Evolutionary conservation across 2,329 filamentous ascomycete genomes (phyloP).

Genomic region (Epichloe brachyelytri): DNA sequence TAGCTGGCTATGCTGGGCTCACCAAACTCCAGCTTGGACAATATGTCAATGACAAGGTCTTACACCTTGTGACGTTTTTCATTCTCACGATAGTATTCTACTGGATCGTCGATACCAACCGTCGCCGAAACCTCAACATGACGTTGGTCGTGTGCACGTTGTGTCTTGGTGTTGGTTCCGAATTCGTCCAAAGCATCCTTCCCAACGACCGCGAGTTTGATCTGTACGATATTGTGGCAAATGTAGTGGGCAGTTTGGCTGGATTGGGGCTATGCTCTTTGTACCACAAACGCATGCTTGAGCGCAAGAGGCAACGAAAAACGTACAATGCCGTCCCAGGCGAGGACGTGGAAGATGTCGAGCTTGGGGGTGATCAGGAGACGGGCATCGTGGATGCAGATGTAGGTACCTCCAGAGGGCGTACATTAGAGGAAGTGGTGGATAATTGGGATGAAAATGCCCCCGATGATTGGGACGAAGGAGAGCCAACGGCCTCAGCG

Average conservation of each 20-base stretch:
- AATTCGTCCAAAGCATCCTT: conserved; percentile 62
- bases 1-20: conserved; percentile 70
- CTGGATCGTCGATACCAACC: conserved; percentile 88
- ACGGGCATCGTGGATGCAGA: conserved; percentile 41
- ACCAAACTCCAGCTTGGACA: conserved; percentile 44
- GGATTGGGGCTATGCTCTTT: conserved; percentile 66
- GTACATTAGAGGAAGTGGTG: conserved; percentile 61
- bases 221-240: conserved; percentile 75
- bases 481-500: conserved; percentile 15
- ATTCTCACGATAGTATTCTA: conserved; percentile 79
- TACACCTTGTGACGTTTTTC: conserved; percentile 86
- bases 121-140: conserved; percentile 72
- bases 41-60: conserved; percentile 73
- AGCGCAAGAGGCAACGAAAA: conserved; percentile 64
- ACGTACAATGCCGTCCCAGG: conserved; percentile 59
- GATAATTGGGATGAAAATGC: conserved; percentile 91
- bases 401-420: conserved; percentile 14
- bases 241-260: conserved; percentile 63
- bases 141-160: conserved; percentile 71
- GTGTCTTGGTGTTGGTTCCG: conserved; percentile 56
- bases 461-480: conserved; percentile 44
- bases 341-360: conserved; percentile 54
- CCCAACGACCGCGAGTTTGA: conserved; percentile 64
- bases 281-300: conserved; percentile 95
- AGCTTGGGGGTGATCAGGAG: conserved; percentile 63